Evolutionary conservation across 2,329 filamentous ascomycete species (phyloP), one percentile per base, ranked within the genome.

Genomic region (Clonostachys rosea): DNA sequence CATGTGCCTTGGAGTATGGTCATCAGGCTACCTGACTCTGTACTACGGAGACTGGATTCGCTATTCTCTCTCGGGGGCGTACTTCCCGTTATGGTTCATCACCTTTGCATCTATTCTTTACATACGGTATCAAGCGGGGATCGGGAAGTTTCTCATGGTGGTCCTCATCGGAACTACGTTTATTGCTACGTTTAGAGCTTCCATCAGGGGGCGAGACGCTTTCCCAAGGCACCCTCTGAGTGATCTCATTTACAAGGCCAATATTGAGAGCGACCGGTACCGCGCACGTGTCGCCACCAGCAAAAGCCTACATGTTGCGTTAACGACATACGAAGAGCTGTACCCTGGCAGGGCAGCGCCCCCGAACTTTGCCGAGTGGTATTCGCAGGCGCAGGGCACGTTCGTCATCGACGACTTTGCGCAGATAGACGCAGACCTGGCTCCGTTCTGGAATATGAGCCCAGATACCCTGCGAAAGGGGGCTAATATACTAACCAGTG

Each of bases 361-460:
- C 11, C 87, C 85, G 1, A 79, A 87, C 49, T 96, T 95, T 56
- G 87, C 91, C 56, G 83, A 84, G 54, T 96, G 91, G 91, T 95
- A 86, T 60, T 76, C 85, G 17, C 90, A 88, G 58, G 89, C 90
- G 6, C 79, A 78, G 51, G 71, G 78, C n/a, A 86, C 91, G 1
- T 71, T 81, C 45, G 71, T 95, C 45, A 82, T 94, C 47, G 91
- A 96, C 57, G 83, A 88, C 52, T 96, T 89, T 55, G 84, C 88
- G 54, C 88, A 86, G 43, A 90, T 95, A 47, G 83, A 88, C 54
- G 75, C 83, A 47, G 83, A 89, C 51, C 66, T 95, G 4, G 69
- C 83, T 3, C 89, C 89, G 0, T 95, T 95, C 59, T 91, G 87
- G 87, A 82, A 78, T 3, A 58, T 95, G 47, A 68, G 81, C 16